Percentiles rank a stretch among this genome's conserved stretches.
phyloP scores from a whole-genome alignment of 305 asterid species.

The Solanum hybrid region DNA sequence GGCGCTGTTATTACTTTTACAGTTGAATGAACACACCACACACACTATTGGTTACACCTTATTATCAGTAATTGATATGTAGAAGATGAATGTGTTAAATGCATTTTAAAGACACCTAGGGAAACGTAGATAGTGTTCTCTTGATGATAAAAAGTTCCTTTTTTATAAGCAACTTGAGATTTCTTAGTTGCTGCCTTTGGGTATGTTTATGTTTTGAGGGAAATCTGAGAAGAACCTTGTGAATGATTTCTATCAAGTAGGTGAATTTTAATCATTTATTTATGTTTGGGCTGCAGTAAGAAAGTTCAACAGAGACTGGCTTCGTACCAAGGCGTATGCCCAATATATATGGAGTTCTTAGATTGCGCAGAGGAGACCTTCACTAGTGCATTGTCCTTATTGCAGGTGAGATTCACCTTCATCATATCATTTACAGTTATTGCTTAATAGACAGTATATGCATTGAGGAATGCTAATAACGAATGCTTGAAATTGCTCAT shows the following conservation, averaged over 20 bases:
- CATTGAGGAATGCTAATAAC: neutral
- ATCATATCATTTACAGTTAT: neutral
- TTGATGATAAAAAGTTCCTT: neutral
- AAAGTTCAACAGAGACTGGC: constrained; percentile 89
- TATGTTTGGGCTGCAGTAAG: constrained; percentile 48
- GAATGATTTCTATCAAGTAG: neutral
- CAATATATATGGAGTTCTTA: constrained; percentile 76
- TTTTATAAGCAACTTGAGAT: neutral
- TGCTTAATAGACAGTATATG: neutral
- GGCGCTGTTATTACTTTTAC: neutral
- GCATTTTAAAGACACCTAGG: neutral
- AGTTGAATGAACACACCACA: neutral
- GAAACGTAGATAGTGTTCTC: neutral
- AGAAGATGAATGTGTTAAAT: neutral
- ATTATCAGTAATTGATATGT: neutral
- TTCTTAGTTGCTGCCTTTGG: neutral
- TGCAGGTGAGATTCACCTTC: constrained; percentile 41
- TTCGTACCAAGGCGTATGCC: constrained; percentile 86
- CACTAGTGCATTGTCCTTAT: constrained; percentile 49
- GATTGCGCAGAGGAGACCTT: constrained; percentile 81
- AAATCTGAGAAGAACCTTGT: neutral
- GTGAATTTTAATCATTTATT: neutral
- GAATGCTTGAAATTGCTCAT: neutral
- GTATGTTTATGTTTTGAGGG: neutral
- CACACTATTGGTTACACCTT: neutral